Conservation (phyloP, 1,139 yeast genomes). For the Sugiyamaella pinicola region DNA sequence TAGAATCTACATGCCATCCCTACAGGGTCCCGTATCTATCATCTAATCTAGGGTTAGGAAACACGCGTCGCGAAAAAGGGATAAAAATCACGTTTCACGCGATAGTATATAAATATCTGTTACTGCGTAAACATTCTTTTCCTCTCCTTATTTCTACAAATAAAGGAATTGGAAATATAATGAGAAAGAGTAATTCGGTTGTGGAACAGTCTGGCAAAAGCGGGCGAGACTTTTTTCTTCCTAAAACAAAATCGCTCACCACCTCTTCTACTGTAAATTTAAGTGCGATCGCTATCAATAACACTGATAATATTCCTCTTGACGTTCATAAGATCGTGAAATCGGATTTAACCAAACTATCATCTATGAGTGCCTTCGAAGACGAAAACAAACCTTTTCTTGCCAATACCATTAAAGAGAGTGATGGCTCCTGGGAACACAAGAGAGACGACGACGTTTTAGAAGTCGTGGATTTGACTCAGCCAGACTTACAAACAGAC, state of each 20-base stretch:
- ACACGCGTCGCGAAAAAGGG: neutral
- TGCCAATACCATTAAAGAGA: neutral
- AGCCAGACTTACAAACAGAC: slow-evolving; percentile 3
- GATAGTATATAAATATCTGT: neutral
- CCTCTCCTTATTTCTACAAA: no score
- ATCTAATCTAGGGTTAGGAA: neutral
- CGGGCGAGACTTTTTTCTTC: neutral
- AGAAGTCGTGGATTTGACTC: slow-evolving; percentile 13
- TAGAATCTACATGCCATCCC: no score
- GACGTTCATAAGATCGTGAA: neutral
- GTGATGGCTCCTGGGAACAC: no score
- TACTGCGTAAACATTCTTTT: no score
- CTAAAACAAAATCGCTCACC: neutral
- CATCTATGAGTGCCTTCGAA: slow-evolving; percentile 6
- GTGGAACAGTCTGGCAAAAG: neutral
- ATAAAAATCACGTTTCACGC: neutral
- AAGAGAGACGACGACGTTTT: neutral
- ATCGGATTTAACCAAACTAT: neutral
- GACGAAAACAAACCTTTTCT: slow-evolving; percentile 3
- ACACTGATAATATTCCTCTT: neutral
- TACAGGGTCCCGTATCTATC: neutral
- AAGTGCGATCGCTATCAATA: neutral
- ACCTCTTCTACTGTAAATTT: neutral
- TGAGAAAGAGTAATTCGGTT: neutral
- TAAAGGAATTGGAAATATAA: no score